Base-by-base conservation (phyloP, 371 early-diverging fungal genomes). In the Rhizopus arrhizus region DNA sequence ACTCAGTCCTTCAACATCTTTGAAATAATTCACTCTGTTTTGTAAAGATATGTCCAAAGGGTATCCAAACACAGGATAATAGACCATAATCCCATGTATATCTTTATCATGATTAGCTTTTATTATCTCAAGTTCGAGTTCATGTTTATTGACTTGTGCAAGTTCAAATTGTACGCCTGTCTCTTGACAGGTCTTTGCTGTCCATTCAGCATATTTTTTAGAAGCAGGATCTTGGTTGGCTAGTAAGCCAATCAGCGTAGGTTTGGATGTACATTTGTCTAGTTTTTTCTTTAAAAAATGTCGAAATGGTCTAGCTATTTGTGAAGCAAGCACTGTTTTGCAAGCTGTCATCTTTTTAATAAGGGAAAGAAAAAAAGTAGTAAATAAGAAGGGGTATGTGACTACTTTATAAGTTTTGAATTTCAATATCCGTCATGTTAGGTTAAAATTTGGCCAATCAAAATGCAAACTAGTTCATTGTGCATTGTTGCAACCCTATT, bases 1-100 rank as follows among this genome's bases (percentile, higher is more conserved):
- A 73, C 92, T 92, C 11, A 97, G 81, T 13, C 97, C 96, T 75
- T 97, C 98, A 15, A 97, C 97, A 72, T 97, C 98, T 82, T 97
- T 97, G 45, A 83, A 67, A 45, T 82, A 75, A 62, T 82, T 83
- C 31, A 97, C 93, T 65, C 88, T 85, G 75, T 90, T 94, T 70
- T 94, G 95, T 51, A 97, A 74, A 70, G 94, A 92, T 62, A 88
- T 85, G 68, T 97, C 98, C 85, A 90, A 60, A 42, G 90, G 82
- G 62, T 89, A 89, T 34, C 93, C 93, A 81, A 93, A 96, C 15
- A 96, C 95, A 5, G 96, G 96, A 69, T 96, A 97, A 77, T 94
- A 93, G 42, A 96, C 92, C 86, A 96, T 91, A 66, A 95, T 95
- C 13, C 96, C 97, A 69, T 95, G 87, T 29, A 96, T 89, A 1